Conservation (phyloP, 176 grass and related monocot genomes). For the Hordeum vulgare region MorexV3_pseudomolecules_assembly NC_058520.1:25334182-25334681, state of each 20-base stretch:
- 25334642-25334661: slow-evolving; percentile 77
- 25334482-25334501: not conserved
- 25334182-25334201: slow-evolving; percentile 8
- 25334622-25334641: slow-evolving; percentile 57
- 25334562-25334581: not conserved
- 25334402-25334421: not conserved
- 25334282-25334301: too few relatives aligned
- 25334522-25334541: not conserved
- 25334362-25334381: too few relatives aligned
- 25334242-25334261: not conserved
- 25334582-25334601: not conserved
- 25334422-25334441: not conserved
- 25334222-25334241: not conserved
- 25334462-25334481: not conserved
- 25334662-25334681: slow-evolving; percentile 67
- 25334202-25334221: slow-evolving; percentile 32
- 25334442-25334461: not conserved
- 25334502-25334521: not conserved
- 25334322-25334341: too few relatives aligned
- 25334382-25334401: not conserved
- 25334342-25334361: too few relatives aligned
- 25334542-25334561: not conserved
- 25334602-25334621: not conserved
- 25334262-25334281: not conserved
- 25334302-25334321: too few relatives aligned